Conservation (phyloP, 495 filamentous ascomycete species). For the Penicillium paxilli region DNA sequence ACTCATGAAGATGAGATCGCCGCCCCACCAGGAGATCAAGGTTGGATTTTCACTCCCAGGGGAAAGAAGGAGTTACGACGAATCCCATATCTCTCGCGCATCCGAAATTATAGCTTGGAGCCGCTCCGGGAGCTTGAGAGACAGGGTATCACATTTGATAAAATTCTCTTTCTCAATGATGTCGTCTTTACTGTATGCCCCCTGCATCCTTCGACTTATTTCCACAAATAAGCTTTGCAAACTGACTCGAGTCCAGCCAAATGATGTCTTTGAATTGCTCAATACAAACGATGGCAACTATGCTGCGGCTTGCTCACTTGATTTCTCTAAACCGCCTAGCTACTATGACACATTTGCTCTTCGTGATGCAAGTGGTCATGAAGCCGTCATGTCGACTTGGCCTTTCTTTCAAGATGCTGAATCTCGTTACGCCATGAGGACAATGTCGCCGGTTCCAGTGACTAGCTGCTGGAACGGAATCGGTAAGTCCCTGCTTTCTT, state of each 20-base stretch:
- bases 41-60: conserved; percentile 58
- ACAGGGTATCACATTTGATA: conserved; percentile 59
- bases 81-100: conserved; percentile 65
- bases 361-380: conserved; percentile 65
- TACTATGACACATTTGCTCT: conserved; percentile 89
- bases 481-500: conserved; percentile 29
- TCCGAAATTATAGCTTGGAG: conserved; percentile 59
- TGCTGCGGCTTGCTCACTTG: conserved; percentile 78
- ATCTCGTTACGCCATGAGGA: conserved; percentile 59
- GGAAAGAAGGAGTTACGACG: conserved; percentile 58
- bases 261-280: conserved; percentile 70
- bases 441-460: conserved; percentile 62
- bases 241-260: conserved; percentile 28
- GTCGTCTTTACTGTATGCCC: conserved; percentile 65
- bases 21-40: conserved; percentile 34
- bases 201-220: background rate
- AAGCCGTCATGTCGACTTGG: conserved; percentile 64
- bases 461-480: conserved; percentile 86
- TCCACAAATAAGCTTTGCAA: background rate
- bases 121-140: conserved; percentile 44
- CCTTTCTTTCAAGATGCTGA: conserved; percentile 69
- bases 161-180: conserved; percentile 73
- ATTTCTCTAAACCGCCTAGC: conserved; percentile 65
- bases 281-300: conserved; percentile 71
- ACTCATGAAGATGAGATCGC: conserved; percentile 57